Evolutionary conservation across 1,139 yeast species (phyloP).

Genomic region (Pichia sp.): DNA sequence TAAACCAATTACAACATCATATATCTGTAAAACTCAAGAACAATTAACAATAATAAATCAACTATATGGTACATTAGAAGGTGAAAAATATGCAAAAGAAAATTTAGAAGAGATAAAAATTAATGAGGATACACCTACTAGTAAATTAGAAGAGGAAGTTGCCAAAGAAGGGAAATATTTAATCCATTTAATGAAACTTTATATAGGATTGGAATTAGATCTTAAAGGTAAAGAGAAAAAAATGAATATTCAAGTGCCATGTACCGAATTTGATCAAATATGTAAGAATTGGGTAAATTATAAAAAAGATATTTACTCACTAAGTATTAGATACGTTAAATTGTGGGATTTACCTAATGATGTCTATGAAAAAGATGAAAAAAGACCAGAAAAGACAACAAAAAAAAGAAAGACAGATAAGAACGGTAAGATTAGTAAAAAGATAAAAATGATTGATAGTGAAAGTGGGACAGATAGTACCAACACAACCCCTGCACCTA

Average conservation of each 20-base stretch:
- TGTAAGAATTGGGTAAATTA: conserved; percentile 71
- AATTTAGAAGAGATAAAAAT: conserved; percentile 24
- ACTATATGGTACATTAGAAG: conserved; percentile 29
- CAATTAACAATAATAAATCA: conserved; percentile 25
- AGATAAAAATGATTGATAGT: conserved; percentile 20
- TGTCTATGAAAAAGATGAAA: conserved; percentile 76
- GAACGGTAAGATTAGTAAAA: conserved; percentile 20
- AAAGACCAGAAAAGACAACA: conserved; percentile 49
- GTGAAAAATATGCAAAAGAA: conserved; percentile 28
- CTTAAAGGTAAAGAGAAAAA: conserved; percentile 49
- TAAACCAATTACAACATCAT: conserved; percentile 61
- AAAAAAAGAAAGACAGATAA: conserved; percentile 41
- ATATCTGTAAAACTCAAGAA: conserved; percentile 46
- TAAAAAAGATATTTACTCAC: conserved; percentile 52
- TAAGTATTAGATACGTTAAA: conserved; percentile 72
- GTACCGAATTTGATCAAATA: conserved; percentile 76
- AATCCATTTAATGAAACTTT: conserved; percentile 68
- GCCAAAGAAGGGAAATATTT: conserved; percentile 31
- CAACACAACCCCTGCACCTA: conserved; percentile 7
- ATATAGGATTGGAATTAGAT: conserved; percentile 69
- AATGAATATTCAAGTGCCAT: conserved; percentile 85
- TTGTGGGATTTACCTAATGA: conserved; percentile 77
- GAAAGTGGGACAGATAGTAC: conserved; percentile 13
- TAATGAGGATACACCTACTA: conserved; percentile 26
- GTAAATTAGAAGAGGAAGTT: conserved; percentile 24